Percentiles rank a stretch among this genome's conserved stretches.
Conservation (phyloP, 805 yeast species). For the Candida palmyrensis region DNA sequence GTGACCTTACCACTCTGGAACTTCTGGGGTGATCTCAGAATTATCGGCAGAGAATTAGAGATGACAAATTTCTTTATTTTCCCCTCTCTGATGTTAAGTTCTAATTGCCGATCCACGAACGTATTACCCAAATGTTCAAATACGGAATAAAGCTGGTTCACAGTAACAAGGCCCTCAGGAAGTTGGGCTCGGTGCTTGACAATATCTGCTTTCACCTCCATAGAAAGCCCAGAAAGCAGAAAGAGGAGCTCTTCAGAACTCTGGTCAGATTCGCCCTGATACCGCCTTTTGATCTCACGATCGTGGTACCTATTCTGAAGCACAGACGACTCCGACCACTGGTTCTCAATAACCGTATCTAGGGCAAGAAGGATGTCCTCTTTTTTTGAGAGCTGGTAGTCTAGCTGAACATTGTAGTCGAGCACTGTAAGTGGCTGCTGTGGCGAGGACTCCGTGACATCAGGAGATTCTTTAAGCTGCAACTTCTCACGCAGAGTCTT, state of each 20-base stretch:
- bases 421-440: slow-evolving; percentile 14
- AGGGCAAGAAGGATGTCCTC: slow-evolving; percentile 29
- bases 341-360: slow-evolving; percentile 26
- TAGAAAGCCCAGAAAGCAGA: slow-evolving; percentile 28
- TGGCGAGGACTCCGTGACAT: slow-evolving; percentile 2
- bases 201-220: slow-evolving; percentile 31
- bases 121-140: slow-evolving; percentile 42
- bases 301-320: slow-evolving; percentile 20
- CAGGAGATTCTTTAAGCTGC: neutral
- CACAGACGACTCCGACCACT: slow-evolving; percentile 32
- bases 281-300: slow-evolving; percentile 8
- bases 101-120: slow-evolving; percentile 44
- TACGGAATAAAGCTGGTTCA: slow-evolving; percentile 46
- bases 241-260: slow-evolving; percentile 25
- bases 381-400: slow-evolving; percentile 27
- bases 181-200: slow-evolving; percentile 29
- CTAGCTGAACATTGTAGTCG: slow-evolving; percentile 36
- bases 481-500: slow-evolving; percentile 5
- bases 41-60: slow-evolving; percentile 40
- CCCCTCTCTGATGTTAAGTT: slow-evolving; percentile 31
- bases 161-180: slow-evolving; percentile 37
- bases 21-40: slow-evolving; percentile 30
- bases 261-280: slow-evolving; percentile 1
- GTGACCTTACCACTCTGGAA: slow-evolving; percentile 31
- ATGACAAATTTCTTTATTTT: slow-evolving; percentile 35